Conservation (phyloP, 75 land plant genomes). For the Gnetum montanum region DNA sequence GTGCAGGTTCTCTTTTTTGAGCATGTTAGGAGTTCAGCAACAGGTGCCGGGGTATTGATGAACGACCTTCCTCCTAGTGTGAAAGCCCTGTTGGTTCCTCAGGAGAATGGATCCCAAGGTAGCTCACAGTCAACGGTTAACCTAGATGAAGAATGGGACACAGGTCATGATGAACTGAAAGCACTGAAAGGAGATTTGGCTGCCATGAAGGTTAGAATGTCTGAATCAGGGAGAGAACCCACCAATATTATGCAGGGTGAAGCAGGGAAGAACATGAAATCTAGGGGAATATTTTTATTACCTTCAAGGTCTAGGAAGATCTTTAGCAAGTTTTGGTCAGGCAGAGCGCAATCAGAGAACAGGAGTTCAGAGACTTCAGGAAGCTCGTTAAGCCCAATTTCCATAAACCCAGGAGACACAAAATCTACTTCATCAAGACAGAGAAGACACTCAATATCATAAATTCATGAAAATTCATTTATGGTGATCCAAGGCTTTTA, state of each 20-base stretch:
- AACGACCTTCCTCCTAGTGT: conserved; percentile 34
- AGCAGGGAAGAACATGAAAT: conserved; percentile 13
- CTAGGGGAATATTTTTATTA: conserved; percentile 15
- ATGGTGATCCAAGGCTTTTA: too few relatives aligned
- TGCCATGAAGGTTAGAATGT: conserved; percentile 24
- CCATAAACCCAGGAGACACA: conserved; percentile 13
- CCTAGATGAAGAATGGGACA: conserved; percentile 46
- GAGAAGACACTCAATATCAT: conserved; percentile 22
- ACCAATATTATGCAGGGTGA: conserved; percentile 10
- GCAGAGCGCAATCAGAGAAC: conserved; percentile 16
- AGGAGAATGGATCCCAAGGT: conserved; percentile 14
- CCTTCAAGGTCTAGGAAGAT: conserved; percentile 40
- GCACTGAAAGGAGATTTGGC: conserved; percentile 24
- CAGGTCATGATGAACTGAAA: conserved; percentile 46
- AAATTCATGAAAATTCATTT: too few relatives aligned
- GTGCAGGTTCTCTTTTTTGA: conserved; percentile 86
- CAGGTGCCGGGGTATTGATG: conserved; percentile 22
- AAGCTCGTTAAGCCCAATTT: conserved; percentile 22
- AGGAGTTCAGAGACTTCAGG: conserved; percentile 22
- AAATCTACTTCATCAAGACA: conserved; percentile 17
- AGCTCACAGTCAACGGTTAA: conserved; percentile 36
- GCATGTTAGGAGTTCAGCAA: conserved; percentile 44
- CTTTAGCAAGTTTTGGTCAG: conserved; percentile 35
- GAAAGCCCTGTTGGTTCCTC: conserved; percentile 30
- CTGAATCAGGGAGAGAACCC: conserved; percentile 23